A percentile compares a stretch with the other conserved stretches of the same genome.
Evolutionary conservation across 805 yeast genomes (phyloP).

Genomic region (Maudiozyma barnettii): DNA sequence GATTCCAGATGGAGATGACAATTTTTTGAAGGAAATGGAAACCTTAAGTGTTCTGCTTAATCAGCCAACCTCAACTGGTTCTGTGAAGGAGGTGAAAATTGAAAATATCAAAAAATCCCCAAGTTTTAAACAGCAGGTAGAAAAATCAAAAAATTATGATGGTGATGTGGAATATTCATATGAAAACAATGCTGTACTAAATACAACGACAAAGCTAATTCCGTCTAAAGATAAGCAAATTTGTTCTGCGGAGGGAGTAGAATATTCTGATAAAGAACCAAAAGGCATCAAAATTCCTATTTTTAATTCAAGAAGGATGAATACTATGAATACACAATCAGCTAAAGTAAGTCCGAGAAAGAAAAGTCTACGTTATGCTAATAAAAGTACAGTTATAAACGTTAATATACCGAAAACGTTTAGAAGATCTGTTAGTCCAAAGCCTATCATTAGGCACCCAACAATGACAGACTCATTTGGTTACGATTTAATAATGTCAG

Average conservation of each 20-base stretch:
- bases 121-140: not conserved
- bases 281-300: not conserved
- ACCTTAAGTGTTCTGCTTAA: too few relatives aligned
- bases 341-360: not conserved
- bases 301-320: not conserved
- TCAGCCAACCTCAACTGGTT: not conserved
- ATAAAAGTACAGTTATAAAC: not conserved
- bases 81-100: not conserved
- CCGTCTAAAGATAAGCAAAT: too few relatives aligned
- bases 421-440: not conserved
- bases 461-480: not conserved
- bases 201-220: not conserved
- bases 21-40: not conserved
- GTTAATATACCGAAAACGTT: not conserved
- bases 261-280: not conserved
- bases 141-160: too few relatives aligned
- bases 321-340: too few relatives aligned
- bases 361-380: not conserved
- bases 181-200: not conserved
- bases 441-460: not conserved
- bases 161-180: too few relatives aligned
- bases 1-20: not conserved
- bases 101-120: not conserved
- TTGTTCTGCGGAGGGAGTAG: not conserved
- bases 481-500: not conserved